Evolutionary conservation across 495 filamentous ascomycete species (phyloP).

Genomic region (Gamarada debralockiae): DNA sequence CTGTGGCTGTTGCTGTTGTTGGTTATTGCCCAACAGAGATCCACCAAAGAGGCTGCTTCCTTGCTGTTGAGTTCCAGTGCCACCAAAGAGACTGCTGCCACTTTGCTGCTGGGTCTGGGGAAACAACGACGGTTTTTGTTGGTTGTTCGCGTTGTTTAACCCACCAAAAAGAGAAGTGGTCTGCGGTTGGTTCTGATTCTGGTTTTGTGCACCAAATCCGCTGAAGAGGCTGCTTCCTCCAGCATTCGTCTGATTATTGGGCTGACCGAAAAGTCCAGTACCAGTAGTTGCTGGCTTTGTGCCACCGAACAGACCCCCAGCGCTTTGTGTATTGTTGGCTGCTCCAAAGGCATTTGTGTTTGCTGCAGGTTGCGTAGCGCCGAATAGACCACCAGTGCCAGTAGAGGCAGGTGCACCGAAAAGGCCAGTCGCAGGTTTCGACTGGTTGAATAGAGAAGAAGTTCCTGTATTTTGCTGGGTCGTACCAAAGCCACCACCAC

Average conservation of each 20-base stretch:
- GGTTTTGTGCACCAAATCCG: conserved; percentile 28
- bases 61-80: conserved; percentile 39
- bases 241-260: conserved; percentile 30
- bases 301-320: conserved; percentile 47
- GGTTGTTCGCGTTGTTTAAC: conserved; percentile 32
- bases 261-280: conserved; percentile 30
- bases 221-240: conserved; percentile 45
- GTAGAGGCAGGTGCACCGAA: conserved; percentile 40
- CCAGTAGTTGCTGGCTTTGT: conserved; percentile 28
- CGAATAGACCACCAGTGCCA: conserved; percentile 58
- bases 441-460: conserved; percentile 44
- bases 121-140: conserved; percentile 43
- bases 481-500: conserved; percentile 25
- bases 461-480: conserved; percentile 30
- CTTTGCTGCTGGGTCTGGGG: conserved; percentile 27
- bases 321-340: conserved; percentile 32
- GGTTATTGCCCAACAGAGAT: conserved; percentile 25
- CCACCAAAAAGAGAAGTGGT: conserved; percentile 40
- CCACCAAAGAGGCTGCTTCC: conserved; percentile 35
- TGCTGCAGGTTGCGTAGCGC: conserved; percentile 37
- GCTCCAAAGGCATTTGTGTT: conserved; percentile 24
- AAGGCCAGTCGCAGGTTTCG: conserved; percentile 39
- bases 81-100: conserved; percentile 60
- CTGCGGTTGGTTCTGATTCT: conserved; percentile 57
- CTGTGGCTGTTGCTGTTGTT: conserved; percentile 40